Conservation (phyloP, 2,329 filamentous ascomycete species). For the Helotiales sp. region DNA sequence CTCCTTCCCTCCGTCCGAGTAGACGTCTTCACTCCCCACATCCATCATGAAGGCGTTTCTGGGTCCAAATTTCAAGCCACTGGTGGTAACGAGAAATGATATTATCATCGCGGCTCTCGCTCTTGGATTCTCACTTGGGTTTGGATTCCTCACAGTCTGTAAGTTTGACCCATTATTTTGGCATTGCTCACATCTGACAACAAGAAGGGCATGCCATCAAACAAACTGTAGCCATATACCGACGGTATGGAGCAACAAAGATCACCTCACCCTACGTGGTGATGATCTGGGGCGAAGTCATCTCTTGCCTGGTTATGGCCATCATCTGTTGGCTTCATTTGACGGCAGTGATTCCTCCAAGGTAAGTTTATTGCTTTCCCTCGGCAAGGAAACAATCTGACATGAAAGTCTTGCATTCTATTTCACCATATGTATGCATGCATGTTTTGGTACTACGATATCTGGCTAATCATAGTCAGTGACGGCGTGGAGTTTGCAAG, state of each 20-base stretch:
- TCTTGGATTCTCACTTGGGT: constrained; percentile 40
- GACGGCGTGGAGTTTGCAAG: constrained; percentile 39
- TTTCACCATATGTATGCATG: constrained; percentile 24
- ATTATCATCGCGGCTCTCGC: constrained; percentile 39
- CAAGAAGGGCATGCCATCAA: constrained; percentile 37
- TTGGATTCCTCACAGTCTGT: constrained; percentile 30
- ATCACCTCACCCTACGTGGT: constrained; percentile 40
- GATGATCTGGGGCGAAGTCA: constrained; percentile 47
- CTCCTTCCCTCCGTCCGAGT: neutral
- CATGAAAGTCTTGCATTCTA: constrained; percentile 24
- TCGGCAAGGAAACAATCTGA: neutral
- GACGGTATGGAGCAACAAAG: constrained; percentile 31
- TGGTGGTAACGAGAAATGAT: constrained; percentile 27
- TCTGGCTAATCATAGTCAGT: constrained; percentile 10
- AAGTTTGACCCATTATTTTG: neutral
- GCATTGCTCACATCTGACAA: constrained; percentile 12
- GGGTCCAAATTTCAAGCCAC: constrained; percentile 9
- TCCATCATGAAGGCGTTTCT: constrained; percentile 18
- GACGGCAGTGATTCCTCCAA: constrained; percentile 36
- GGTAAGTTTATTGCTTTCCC: constrained; percentile 22
- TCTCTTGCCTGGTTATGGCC: constrained; percentile 40
- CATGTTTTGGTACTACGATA: neutral
- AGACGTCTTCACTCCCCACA: neutral
- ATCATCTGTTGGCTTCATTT: constrained; percentile 44
- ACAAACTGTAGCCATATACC: constrained; percentile 38